Conservation (phyloP, 768 basidiomycete species). For the Tricholoma saponaceum region DNA sequence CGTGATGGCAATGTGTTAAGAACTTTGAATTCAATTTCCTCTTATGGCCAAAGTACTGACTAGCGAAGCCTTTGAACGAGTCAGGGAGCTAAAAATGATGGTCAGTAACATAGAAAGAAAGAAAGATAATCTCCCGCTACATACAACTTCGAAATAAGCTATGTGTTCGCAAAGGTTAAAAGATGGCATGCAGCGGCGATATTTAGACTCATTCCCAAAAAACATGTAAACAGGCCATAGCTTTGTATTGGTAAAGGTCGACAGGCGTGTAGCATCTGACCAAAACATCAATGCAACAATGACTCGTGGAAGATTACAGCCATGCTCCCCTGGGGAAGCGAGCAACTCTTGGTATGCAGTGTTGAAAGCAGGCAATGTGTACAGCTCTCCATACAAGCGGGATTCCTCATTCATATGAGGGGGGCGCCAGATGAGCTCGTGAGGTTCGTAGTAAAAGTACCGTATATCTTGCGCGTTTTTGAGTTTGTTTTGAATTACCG, state of each 20-base stretch:
- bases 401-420: too few relatives aligned
- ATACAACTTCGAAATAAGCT: constrained; percentile 23
- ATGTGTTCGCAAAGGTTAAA: constrained; percentile 20
- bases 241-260: constrained; percentile 21
- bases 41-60: background rate
- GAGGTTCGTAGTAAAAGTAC: too few relatives aligned
- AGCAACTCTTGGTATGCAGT: constrained; percentile 8
- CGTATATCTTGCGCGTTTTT: background rate
- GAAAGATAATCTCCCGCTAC: background rate
- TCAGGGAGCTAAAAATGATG: constrained; percentile 13
- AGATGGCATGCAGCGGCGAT: constrained; percentile 19
- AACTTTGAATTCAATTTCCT: background rate
- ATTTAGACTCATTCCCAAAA: constrained; percentile 34
- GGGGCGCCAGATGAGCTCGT: too few relatives aligned
- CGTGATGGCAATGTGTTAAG: constrained; percentile 2
- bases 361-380: constrained; percentile 12
- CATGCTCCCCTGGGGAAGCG: background rate
- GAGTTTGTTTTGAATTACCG: constrained; percentile 13
- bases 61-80: constrained; percentile 14
- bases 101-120: background rate
- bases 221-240: constrained; percentile 32
- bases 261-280: constrained; percentile 26
- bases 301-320: constrained; percentile 11
- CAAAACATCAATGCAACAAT: constrained; percentile 21
- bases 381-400: too few relatives aligned